Evolutionary conservation across 805 yeast species (phyloP).

Genomic region (Candida tibetensis): DNA sequence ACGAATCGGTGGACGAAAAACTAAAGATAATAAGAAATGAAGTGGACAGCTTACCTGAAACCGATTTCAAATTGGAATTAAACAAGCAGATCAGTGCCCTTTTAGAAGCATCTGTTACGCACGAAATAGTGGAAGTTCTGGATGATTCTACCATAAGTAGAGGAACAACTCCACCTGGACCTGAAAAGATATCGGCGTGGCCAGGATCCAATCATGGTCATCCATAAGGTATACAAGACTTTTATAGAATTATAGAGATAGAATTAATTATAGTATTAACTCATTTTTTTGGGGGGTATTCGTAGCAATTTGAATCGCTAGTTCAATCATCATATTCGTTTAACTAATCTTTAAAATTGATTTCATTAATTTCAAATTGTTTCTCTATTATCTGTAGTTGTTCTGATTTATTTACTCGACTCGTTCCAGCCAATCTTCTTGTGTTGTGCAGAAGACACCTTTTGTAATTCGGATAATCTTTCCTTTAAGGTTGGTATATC

Average conservation of each 20-base stretch:
- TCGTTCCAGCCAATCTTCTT: constrained; percentile 8
- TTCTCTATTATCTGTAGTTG: too few species aligned
- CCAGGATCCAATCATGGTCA: constrained; percentile 70
- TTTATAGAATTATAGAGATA: constrained; percentile 5
- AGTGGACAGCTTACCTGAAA: constrained; percentile 19
- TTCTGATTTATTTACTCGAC: too few species aligned
- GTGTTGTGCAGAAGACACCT: constrained; percentile 47
- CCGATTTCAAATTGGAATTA: constrained; percentile 14
- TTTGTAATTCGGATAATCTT: constrained; percentile 61
- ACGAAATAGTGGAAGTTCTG: constrained; percentile 14
- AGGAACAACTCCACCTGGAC: constrained; percentile 28
- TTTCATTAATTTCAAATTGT: too few species aligned
- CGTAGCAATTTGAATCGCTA: too few species aligned
- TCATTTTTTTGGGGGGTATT: too few species aligned
- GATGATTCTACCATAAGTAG: constrained; percentile 19
- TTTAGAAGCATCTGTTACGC: constrained; percentile 12
- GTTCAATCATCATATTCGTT: too few species aligned
- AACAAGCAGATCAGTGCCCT: constrained; percentile 12
- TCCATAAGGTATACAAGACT: constrained; percentile 34
- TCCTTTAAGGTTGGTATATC: constrained; percentile 66
- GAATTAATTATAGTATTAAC: constrained; percentile 15
- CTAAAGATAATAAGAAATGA: constrained; percentile 16
- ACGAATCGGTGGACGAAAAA: constrained; percentile 31
- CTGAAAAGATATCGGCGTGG: constrained; percentile 52
- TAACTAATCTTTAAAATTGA: too few species aligned